Percentiles rank a stretch among this genome's conserved stretches.
These are phyloP conservation scores for Rubia tinctorum DNA, from an alignment of 305 asterid species.

Conservation along the genomic window DNA sequence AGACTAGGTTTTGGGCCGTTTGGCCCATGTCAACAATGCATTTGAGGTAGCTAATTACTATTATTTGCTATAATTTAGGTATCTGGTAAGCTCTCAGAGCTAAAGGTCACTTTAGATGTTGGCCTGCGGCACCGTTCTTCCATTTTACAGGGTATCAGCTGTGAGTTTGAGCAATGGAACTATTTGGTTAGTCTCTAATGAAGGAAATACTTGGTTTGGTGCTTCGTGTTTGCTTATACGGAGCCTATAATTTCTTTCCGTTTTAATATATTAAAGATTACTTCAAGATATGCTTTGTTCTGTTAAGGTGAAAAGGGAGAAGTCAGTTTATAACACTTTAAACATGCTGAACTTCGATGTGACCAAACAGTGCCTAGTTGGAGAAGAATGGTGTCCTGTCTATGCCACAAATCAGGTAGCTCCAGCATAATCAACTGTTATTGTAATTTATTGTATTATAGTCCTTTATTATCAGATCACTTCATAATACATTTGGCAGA, in stretches of 20 bases:
- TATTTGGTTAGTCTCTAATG: slow-evolving; percentile 39
- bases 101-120: slow-evolving; percentile 50
- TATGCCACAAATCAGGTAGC: slow-evolving; percentile 50
- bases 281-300: slow-evolving; percentile 15
- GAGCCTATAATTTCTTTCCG: background rate
- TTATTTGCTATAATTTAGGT: slow-evolving; percentile 31
- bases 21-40: background rate
- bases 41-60: background rate
- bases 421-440: background rate
- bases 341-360: slow-evolving; percentile 63
- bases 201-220: background rate
- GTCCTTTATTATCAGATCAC: slow-evolving; percentile 5
- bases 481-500: slow-evolving; percentile 40
- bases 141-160: slow-evolving; percentile 43
- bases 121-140: slow-evolving; percentile 44
- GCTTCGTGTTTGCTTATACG: background rate
- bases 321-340: slow-evolving; percentile 43
- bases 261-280: background rate
- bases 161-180: slow-evolving; percentile 55
- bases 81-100: slow-evolving; percentile 54
- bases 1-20: background rate
- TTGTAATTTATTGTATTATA: background rate
- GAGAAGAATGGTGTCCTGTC: slow-evolving; percentile 70
- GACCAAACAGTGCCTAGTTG: slow-evolving; percentile 59
- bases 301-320: slow-evolving; percentile 55